Evolutionary conservation across 2,329 filamentous ascomycete genomes (phyloP), one percentile per base, ranked within the genome.

Genomic region (Pyricularia grisea): DNA sequence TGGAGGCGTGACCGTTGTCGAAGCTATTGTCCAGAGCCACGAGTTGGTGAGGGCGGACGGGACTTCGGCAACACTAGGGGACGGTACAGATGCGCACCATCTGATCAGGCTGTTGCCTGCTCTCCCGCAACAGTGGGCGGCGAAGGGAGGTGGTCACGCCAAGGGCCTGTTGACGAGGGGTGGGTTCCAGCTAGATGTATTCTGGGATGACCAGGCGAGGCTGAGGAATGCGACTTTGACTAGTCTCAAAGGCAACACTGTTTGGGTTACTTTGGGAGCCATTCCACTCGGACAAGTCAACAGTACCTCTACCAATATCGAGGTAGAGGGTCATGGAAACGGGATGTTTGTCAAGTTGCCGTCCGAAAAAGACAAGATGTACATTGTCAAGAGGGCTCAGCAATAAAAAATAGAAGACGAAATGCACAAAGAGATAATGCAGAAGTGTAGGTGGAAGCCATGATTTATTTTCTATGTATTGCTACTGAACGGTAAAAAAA

Each of bases 1-100:
- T 70, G 82, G 82, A 0, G 78, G 78, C 3, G 66, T 67, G n/a
- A 58, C 66, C 66, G 4, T 67, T 14, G 25, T 67, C 36, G 66
- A 67, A n/a, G 42, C 42, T 7, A 23, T 67, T 4, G 36, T 67
- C 2, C 66, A 67, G 42, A 67, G 66, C 42, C 66, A 67, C 42
- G 66, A 50, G 17, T 25, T 28, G 25, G 66, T 67, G 12, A 28
- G 20, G 12, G 33, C 33, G 1, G 6, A 17, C 11, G 61, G 61
- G 12, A 17, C 23, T n/a, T 11, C 25, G 10, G 42, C 20, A n/a
- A 20, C 33, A 7, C 11, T 50, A 6, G 25, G 42, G 2, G 66
- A 28, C 23, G 65, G 28, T 3, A 23, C 11, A 6, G n/a, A 23
- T 2, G 30, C n/a, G n/a, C n/a, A 42, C 20, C 65, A 66, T 20